Evolutionary conservation across 2,329 filamentous ascomycete species (phyloP).

Genomic region (Xylaria sp.): DNA sequence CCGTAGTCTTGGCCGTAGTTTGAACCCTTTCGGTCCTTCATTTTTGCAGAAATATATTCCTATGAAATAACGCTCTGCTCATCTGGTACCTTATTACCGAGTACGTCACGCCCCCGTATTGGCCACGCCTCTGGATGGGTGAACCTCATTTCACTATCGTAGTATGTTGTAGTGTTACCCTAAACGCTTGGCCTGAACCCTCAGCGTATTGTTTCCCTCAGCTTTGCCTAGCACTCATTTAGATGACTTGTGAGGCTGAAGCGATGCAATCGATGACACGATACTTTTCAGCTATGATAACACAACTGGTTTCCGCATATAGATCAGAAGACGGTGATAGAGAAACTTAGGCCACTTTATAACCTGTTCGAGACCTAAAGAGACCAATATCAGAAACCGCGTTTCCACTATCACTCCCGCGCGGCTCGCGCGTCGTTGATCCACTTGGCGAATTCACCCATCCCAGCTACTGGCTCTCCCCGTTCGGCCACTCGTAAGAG

Average conservation of each 20-base stretch:
- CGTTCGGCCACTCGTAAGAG: conserved; percentile 27
- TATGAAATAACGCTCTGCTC: conserved; percentile 17
- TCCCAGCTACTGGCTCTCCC: conserved; percentile 29
- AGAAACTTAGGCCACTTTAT: neutral
- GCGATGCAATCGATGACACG: conserved; percentile 19
- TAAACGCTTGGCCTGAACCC: neutral
- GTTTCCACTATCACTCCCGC: neutral
- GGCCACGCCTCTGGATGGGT: conserved; percentile 6
- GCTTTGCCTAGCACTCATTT: conserved; percentile 22
- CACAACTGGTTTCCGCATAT: conserved; percentile 12
- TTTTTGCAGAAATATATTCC: conserved; percentile 18
- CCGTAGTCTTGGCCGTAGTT: conserved; percentile 9
- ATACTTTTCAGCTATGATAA: conserved; percentile 33
- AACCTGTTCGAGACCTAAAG: neutral
- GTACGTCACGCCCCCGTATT: conserved; percentile 8
- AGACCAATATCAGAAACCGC: conserved; percentile 12
- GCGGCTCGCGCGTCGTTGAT: conserved; percentile 29
- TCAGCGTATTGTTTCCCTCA: conserved; percentile 4
- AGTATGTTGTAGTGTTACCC: neutral
- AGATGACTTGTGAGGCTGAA: conserved; percentile 33
- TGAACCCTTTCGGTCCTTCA: conserved; percentile 34
- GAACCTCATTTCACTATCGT: conserved; percentile 25
- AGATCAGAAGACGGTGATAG: neutral
- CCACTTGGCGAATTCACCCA: conserved; percentile 24
- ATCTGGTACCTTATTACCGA: conserved; percentile 17